Evolutionary conservation across 768 basidiomycete species (phyloP).

Genomic region (Inosperma sp.): DNA sequence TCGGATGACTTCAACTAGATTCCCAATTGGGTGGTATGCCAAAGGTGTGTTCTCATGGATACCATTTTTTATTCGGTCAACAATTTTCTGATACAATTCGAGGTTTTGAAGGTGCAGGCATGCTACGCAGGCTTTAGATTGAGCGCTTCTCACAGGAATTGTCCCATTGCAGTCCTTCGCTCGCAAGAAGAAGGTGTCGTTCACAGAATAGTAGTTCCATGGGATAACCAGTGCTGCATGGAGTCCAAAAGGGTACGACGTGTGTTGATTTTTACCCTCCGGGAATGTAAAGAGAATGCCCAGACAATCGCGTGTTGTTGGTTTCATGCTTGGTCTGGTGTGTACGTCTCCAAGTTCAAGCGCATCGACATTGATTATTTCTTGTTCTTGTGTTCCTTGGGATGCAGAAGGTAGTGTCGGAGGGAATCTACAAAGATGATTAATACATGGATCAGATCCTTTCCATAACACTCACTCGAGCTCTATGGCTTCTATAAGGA

Average conservation of each 20-base stretch:
- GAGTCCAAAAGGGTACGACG: slow-evolving; percentile 20
- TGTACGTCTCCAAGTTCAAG: background rate
- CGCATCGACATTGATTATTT: background rate
- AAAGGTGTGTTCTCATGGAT: slow-evolving; percentile 9
- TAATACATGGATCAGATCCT: no score
- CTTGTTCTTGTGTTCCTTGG: no score
- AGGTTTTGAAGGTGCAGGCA: no score
- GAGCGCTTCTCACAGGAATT: no score
- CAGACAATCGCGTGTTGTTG: background rate
- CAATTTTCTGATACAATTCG: no score
- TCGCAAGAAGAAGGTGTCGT: background rate
- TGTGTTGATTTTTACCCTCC: slow-evolving; percentile 4
- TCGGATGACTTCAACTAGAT: slow-evolving; percentile 4
- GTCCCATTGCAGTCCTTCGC: background rate
- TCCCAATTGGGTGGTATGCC: slow-evolving; percentile 6
- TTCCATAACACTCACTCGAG: background rate
- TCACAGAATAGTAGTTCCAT: slow-evolving; percentile 15
- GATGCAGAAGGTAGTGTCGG: no score
- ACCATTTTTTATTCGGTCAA: slow-evolving; percentile 3
- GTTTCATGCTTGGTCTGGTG: background rate
- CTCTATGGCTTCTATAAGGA: background rate
- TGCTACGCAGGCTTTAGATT: no score
- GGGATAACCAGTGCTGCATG: slow-evolving; percentile 12
- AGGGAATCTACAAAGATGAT: no score
- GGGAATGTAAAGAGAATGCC: slow-evolving; percentile 6